phyloP scores from a whole-genome alignment of 2,329 filamentous ascomycete species.

The Paramyrothecium sp. region DNA sequence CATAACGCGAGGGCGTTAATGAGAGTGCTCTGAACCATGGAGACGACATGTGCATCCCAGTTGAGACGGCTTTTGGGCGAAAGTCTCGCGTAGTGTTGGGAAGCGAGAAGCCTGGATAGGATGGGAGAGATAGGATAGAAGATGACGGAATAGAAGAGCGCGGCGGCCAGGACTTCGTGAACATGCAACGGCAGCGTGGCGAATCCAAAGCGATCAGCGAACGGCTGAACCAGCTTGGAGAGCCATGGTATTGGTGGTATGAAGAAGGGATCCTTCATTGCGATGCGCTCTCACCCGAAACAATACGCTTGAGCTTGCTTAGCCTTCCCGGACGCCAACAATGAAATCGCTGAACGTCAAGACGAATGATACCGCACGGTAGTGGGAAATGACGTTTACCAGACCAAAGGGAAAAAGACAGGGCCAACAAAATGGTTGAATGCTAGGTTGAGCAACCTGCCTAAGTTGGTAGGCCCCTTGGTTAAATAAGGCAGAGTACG shows the following conservation, averaged over 20 bases:
- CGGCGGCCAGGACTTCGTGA: conserved; percentile 71
- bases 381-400: too few species aligned
- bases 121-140: conserved; percentile 65
- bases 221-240: conserved; percentile 56
- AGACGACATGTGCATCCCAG: conserved; percentile 86
- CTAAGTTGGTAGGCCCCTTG: too few species aligned
- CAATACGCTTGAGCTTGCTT: too few species aligned
- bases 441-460: too few species aligned
- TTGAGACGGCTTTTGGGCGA: conserved; percentile 64
- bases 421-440: too few species aligned
- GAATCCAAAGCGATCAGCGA: conserved; percentile 60
- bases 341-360: background rate
- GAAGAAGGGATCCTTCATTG: conserved; percentile 74
- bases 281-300: conserved; percentile 11
- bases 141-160: conserved; percentile 67
- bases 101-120: conserved; percentile 61
- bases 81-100: conserved; percentile 63
- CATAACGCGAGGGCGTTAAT: conserved; percentile 74
- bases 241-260: conserved; percentile 59
- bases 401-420: too few species aligned
- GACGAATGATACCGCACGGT: too few species aligned
- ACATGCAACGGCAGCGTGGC: conserved; percentile 71
- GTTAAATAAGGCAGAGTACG: too few species aligned
- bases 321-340: too few species aligned
- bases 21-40: conserved; percentile 72